Base-by-base conservation (phyloP, 148 eudicot genomes). In the Vaccinium macrocarpon region DNA sequence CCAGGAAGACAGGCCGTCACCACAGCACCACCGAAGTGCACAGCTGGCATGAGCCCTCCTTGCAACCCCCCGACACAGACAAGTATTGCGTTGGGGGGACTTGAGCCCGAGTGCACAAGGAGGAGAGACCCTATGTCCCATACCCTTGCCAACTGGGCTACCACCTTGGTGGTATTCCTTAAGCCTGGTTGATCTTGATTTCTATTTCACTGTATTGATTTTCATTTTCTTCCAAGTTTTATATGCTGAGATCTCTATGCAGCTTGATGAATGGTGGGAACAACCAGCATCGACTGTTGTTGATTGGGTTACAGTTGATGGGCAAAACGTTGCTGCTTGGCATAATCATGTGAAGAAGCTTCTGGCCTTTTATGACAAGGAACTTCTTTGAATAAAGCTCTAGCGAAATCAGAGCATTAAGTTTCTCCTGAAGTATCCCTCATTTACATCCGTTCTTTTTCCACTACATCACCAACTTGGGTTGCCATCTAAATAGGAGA, bases 211-310 rank as follows among this genome's bases (percentile, higher is more conserved):
- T 57, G 25, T 23, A 55, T 46, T 19, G 55, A 55, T 68, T 78
- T 55, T 32, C 48, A 12, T 14, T 1, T 4, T 23, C 35, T 53
- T 52, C 62, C 13, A 71, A 18, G 7, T 52, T 76, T 68, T 73
- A 23, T 55, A 49, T 53, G 62, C 57, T 82, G 74, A 51, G 53
- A 50, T 83, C 48, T 16, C 72, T 64, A 55, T 88, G 85, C 92
- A 97, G 99, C 96, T 97, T 64, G 99, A 93, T 86, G 99, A 97
- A 86, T 97, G 99, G 99, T 97, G 99, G 99, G 98, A 97, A 87
- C 99, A 97, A 87, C 99, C 98, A 61, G 99, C 98, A 50, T 93
- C 98, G 53, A 92, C 94, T 75, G 95, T 94, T 49, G 98, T 93
- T 81, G 99, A 97, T 86, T 95, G 99, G 99, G 95, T 94, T 56